A percentile compares a stretch with the other conserved stretches of the same genome.
Evolutionary conservation across 208 protist genomes (phyloP).

Genomic region (Phytomonas serpens): DNA sequence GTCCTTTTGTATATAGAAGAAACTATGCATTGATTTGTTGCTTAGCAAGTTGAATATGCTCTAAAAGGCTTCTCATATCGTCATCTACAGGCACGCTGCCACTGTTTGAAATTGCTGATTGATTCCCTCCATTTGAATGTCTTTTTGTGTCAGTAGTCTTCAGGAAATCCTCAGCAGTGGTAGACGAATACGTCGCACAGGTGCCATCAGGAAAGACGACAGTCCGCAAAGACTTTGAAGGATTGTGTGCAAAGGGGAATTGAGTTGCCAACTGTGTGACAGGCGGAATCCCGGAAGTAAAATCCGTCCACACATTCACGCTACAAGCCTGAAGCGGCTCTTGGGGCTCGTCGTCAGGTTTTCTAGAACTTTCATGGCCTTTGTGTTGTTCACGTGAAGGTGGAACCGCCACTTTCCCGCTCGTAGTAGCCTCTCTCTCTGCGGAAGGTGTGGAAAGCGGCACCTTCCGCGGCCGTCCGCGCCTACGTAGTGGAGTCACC

Average conservation of each 20-base stretch:
- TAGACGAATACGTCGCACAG: conserved; percentile 67
- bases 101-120: neutral
- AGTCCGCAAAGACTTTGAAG: conserved; percentile 31
- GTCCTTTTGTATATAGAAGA: neutral
- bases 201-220: conserved; percentile 61
- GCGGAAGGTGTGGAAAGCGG: conserved; percentile 4
- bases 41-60: conserved; percentile 78
- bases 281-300: conserved; percentile 16
- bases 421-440: neutral
- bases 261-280: conserved; percentile 27
- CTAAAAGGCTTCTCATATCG: conserved; percentile 68
- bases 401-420: neutral
- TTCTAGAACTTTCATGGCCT: neutral
- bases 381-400: neutral
- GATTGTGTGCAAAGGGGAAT: conserved; percentile 35
- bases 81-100: conserved; percentile 19
- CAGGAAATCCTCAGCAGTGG: conserved; percentile 24
- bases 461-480: neutral
- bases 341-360: neutral
- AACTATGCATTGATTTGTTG: conserved; percentile 34
- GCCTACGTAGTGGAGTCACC: neutral
- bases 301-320: conserved; percentile 71
- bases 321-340: conserved; percentile 34
- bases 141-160: neutral
- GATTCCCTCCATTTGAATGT: neutral